phyloP scores from a whole-genome alignment of 2,329 filamentous ascomycete genomes.

The Teratosphaeria destructans region DNA sequence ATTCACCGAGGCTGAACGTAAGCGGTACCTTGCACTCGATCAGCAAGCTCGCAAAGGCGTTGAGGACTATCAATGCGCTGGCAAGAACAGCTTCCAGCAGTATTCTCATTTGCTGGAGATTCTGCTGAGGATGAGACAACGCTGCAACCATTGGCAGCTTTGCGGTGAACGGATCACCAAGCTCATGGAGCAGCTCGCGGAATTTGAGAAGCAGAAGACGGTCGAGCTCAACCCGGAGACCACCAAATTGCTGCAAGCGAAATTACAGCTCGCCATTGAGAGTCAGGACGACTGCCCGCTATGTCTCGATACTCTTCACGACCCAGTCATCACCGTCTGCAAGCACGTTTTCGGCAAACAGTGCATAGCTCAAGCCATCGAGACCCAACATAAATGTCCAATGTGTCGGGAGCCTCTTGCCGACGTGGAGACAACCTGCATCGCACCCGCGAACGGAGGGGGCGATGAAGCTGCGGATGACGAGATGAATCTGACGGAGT shows the following conservation, averaged over 20 bases:
- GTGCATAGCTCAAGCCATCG: conserved; percentile 67
- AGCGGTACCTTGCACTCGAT: conserved; percentile 66
- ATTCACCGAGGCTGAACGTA: conserved; percentile 62
- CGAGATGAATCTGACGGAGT: conserved; percentile 44
- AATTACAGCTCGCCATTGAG: conserved; percentile 67
- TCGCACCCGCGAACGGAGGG: conserved; percentile 49
- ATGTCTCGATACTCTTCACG: conserved; percentile 61
- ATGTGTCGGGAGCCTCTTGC: conserved; percentile 66
- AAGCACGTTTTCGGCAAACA: conserved; percentile 66
- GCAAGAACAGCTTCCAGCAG: conserved; percentile 32
- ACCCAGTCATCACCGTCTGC: conserved; percentile 74
- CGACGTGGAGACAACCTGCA: conserved; percentile 47
- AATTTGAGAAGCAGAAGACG: conserved; percentile 48
- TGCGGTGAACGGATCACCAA: conserved; percentile 64
- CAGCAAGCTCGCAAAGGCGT: conserved; percentile 62
- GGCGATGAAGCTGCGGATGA: conserved; percentile 41
- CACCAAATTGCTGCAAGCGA: conserved; percentile 57
- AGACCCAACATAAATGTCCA: conserved; percentile 69
- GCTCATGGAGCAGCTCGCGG: conserved; percentile 53
- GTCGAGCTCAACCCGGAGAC: conserved; percentile 66
- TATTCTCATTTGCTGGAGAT: conserved; percentile 73
- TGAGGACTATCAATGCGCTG: conserved; percentile 21
- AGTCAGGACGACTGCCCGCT: conserved; percentile 74
- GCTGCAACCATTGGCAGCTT: conserved; percentile 82
- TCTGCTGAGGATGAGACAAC: conserved; percentile 70